Conservation (phyloP, 148 eudicot genomes). For the Chenopodium album region DNA sequence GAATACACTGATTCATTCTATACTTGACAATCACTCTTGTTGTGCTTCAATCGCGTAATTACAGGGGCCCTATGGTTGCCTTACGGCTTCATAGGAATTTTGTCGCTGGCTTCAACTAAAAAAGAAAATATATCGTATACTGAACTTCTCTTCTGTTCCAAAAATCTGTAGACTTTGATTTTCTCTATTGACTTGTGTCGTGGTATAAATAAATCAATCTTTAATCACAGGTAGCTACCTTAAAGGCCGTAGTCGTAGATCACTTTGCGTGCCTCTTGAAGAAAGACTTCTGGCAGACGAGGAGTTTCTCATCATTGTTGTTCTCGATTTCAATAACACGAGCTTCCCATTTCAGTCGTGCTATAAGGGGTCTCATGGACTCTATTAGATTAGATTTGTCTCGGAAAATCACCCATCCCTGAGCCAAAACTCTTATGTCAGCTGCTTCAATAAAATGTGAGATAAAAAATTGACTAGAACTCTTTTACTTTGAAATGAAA, state of each 20-base stretch:
- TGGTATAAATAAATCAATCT: slow-evolving; percentile 18
- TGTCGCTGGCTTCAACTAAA: slow-evolving; percentile 30
- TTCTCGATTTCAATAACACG: slow-evolving; percentile 81
- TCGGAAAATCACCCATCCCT: slow-evolving; percentile 94
- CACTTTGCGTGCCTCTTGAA: slow-evolving; percentile 61
- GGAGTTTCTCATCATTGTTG: slow-evolving; percentile 76
- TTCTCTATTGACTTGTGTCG: slow-evolving; percentile 13
- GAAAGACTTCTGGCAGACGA: slow-evolving; percentile 93
- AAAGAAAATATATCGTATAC: slow-evolving; percentile 21
- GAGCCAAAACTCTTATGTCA: slow-evolving; percentile 24
- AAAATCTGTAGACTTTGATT: slow-evolving; percentile 26
- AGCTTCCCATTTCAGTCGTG: slow-evolving; percentile 93
- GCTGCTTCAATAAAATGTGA: neutral
- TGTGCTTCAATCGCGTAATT: slow-evolving; percentile 47
- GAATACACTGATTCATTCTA: slow-evolving; percentile 1
- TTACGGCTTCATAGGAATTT: slow-evolving; percentile 78
- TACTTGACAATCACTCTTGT: slow-evolving; percentile 25
- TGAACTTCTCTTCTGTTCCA: slow-evolving; percentile 18
- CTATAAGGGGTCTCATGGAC: slow-evolving; percentile 60
- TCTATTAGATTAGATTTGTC: slow-evolving; percentile 67
- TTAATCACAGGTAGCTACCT: slow-evolving; percentile 22
- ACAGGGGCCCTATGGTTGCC: slow-evolving; percentile 78
- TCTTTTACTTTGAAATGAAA: neutral
- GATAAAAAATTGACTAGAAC: too few species aligned
- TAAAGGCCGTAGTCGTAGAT: slow-evolving; percentile 1